These are phyloP conservation scores for Scheffersomyces quercinus DNA, from an alignment of 1,139 yeast species.

Conservation along the genomic window DNA sequence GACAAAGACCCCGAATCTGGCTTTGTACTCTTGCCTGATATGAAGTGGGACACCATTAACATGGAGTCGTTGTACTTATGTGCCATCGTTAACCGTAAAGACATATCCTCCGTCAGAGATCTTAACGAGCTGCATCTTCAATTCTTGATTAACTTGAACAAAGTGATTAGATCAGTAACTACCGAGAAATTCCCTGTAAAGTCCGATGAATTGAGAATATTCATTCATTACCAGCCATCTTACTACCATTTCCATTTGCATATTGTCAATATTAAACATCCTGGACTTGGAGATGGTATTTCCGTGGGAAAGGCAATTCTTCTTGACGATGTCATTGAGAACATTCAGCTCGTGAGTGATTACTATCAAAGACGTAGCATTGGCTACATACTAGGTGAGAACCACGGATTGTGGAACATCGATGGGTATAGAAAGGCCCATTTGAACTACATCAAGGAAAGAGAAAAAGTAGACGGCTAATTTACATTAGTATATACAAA, in stretches of 20 bases:
- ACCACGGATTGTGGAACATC: conserved; percentile 72
- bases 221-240: conserved; percentile 92
- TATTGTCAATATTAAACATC: conserved; percentile 73
- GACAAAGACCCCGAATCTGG: conserved; percentile 58
- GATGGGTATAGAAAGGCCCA: conserved; percentile 13
- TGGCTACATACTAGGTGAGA: conserved; percentile 69
- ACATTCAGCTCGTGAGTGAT: conserved; percentile 53
- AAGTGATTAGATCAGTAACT: conserved; percentile 48
- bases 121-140: conserved; percentile 57
- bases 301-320: conserved; percentile 80
- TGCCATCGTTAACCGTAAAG: conserved; percentile 71
- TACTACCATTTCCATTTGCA: conserved; percentile 95
- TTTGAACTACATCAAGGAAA: background rate
- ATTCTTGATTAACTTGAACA: conserved; percentile 51
- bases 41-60: conserved; percentile 89
- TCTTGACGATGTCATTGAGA: conserved; percentile 80
- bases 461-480: background rate
- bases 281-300: conserved; percentile 72
- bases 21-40: conserved; percentile 68
- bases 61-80: conserved; percentile 73
- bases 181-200: conserved; percentile 38
- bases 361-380: conserved; percentile 41
- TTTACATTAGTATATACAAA: conserved; percentile 1
- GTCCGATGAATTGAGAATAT: conserved; percentile 62
- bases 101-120: conserved; percentile 78